Base-by-base conservation (phyloP, 2,329 filamentous ascomycete genomes). In the Pseudomassariella vexata region DNA sequence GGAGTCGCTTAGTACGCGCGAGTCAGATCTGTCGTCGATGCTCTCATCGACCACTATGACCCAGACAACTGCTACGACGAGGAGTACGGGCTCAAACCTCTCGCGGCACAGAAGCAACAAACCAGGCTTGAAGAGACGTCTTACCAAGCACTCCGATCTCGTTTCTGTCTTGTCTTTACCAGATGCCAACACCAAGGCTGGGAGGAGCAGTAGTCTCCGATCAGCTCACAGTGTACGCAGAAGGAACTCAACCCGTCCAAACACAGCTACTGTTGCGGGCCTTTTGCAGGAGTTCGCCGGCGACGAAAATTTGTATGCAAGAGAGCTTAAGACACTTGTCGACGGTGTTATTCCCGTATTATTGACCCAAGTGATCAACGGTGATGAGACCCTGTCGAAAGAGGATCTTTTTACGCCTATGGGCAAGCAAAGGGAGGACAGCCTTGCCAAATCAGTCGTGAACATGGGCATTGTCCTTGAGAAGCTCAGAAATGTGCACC, bases 261-360 rank as follows among this genome's bases (percentile, higher is more conserved):
- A 76, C 19, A 77, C 73, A 35, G 78, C 83, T 24, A 89, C 82
- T 1, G 68, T 87, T 9, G 68, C 76, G 15, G 87, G 90, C 41
- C 65, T 96, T 14, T 72, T 96, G 55, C 70, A 73, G 32, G 88
- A 95, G 50, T 79, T 98, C 41, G 68, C 76, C 9, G 75, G 82
- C 5, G 92, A 96, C 46, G 92, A 98, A 57, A 66, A 75, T 26
- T 83, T 92, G 45, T 98, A 96, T 52, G 82, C 83, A 59, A 76
- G 89, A 34, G 92, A 98, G 58, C 70, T 98, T 19, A 87, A 88
- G 52, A 95, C 92, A 1, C 63, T 98, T 19, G 89, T 96, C 6
- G 89, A 95, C 47, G 92, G 92, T 35, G 90, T 98, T 15, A 85
- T 98, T 35, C 92, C 92, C 0, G 90, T 96, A 3, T 71, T 98